These are phyloP conservation scores for Paraphaeosphaeria sporulosa DNA, from an alignment of 2,329 filamentous ascomycete genomes.

Conservation along the genomic window DNA sequence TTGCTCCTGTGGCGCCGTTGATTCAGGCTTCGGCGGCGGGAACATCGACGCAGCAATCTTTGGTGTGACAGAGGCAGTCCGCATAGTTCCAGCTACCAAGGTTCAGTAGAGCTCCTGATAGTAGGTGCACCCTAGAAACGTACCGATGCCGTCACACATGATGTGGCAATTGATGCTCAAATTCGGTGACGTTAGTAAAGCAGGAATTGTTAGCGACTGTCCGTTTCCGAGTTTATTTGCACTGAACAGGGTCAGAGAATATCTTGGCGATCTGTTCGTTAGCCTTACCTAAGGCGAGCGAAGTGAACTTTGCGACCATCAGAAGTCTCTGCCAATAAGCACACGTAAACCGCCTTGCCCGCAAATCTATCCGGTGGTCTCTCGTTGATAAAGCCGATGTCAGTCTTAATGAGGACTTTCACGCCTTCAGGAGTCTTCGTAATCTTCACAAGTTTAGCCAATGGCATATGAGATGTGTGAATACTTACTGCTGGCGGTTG, in stretches of 20 bases:
- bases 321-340: slow-evolving; percentile 75
- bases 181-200: slow-evolving; percentile 61
- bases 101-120: slow-evolving; percentile 15
- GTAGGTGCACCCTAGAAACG: slow-evolving; percentile 13
- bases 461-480: neutral
- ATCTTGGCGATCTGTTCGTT: neutral
- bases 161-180: slow-evolving; percentile 72
- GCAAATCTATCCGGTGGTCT: slow-evolving; percentile 68
- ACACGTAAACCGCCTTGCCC: slow-evolving; percentile 71
- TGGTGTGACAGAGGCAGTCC: slow-evolving; percentile 61
- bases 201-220: slow-evolving; percentile 67
- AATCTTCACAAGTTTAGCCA: slow-evolving; percentile 20
- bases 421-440: slow-evolving; percentile 51
- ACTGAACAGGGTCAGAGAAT: slow-evolving; percentile 56
- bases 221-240: slow-evolving; percentile 70
- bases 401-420: slow-evolving; percentile 69
- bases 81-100: slow-evolving; percentile 62
- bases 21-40: slow-evolving; percentile 35
- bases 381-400: slow-evolving; percentile 76
- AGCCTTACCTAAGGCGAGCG: slow-evolving; percentile 61
- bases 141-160: slow-evolving; percentile 85
- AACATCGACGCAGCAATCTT: slow-evolving; percentile 58
- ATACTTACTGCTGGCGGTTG: slow-evolving; percentile 56
- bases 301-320: slow-evolving; percentile 76
- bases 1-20: slow-evolving; percentile 22